These are phyloP conservation scores for Euphorbia celastroides DNA, from an alignment of 441 rosid genomes.

Conservation along the genomic window DNA sequence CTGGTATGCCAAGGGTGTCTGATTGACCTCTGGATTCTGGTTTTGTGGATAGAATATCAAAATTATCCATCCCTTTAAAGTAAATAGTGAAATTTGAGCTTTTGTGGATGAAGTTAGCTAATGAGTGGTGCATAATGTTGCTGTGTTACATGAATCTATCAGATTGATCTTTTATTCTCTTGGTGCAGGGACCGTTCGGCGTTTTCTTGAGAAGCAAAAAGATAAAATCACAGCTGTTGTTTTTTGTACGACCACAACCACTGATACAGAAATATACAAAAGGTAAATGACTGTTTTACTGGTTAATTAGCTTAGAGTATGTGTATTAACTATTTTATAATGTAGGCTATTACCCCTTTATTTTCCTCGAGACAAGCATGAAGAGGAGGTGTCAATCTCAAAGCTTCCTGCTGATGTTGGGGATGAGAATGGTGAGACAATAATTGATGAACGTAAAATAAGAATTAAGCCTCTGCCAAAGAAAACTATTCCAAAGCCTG, in stretches of 20 bases:
- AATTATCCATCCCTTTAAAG: neutral
- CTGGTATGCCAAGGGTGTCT: neutral
- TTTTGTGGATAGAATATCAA: neutral
- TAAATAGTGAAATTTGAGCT: neutral
- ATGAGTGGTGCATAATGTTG: neutral
- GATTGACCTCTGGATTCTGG: neutral
- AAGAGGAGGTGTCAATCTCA: constrained; percentile 86
- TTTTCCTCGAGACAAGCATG: constrained; percentile 96
- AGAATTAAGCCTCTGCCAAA: constrained; percentile 96
- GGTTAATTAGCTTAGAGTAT: neutral
- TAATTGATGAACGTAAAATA: constrained; percentile 94
- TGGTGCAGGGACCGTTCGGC: constrained; percentile 80
- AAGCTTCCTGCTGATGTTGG: constrained; percentile 99
- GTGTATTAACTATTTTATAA: constrained; percentile 14
- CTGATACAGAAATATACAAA: constrained; percentile 19
- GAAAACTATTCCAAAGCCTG: constrained; percentile 52
- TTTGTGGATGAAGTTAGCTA: neutral
- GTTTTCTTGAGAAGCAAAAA: constrained; percentile 92
- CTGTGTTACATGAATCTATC: neutral
- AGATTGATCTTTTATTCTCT: constrained; percentile 20
- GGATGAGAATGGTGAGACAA: constrained; percentile 98
- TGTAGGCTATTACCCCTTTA: constrained; percentile 94
- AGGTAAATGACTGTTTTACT: constrained; percentile 1
- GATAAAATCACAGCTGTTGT: constrained; percentile 84
- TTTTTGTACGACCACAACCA: constrained; percentile 62